Conservation (phyloP, 2,329 filamentous ascomycete genomes). For the Aspergillus pseudoviridinutans region DNA sequence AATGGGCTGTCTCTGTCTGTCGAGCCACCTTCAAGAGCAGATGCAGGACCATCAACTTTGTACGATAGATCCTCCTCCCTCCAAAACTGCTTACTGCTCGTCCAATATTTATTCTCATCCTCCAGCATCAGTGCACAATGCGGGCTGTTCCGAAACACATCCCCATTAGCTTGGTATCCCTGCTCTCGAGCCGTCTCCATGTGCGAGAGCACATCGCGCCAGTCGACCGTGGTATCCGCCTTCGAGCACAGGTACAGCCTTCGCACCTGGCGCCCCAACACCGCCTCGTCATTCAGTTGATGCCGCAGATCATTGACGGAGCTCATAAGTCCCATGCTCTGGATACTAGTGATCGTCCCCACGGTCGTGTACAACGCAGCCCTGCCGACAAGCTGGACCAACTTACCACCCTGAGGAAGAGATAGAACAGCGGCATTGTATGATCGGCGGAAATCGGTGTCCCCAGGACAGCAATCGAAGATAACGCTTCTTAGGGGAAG, state of each 20-base stretch:
- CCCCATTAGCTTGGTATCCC: constrained; percentile 2
- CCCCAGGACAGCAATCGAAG: constrained; percentile 21
- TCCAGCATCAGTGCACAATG: constrained; percentile 13
- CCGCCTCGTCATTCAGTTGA: constrained; percentile 6
- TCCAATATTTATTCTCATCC: constrained; percentile 12
- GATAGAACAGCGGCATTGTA: constrained; percentile 12
- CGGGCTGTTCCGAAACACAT: constrained; percentile 4
- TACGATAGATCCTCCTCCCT: background rate
- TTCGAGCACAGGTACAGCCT: constrained; percentile 11
- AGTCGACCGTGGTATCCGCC: constrained; percentile 8
- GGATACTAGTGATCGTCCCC: constrained; percentile 5
- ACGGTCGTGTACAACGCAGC: constrained; percentile 8
- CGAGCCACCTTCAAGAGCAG: background rate
- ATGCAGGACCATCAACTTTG: background rate
- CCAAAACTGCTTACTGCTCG: constrained; percentile 4
- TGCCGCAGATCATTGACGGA: constrained; percentile 5
- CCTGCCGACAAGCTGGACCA: background rate
- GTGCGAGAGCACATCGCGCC: constrained; percentile 8
- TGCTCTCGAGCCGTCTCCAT: constrained; percentile 4
- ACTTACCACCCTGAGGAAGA: constrained; percentile 1
- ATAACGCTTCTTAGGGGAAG: constrained; percentile 11
- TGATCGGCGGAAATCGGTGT: constrained; percentile 13
- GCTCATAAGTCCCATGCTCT: constrained; percentile 6
- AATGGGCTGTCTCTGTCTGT: background rate
- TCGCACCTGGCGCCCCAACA: constrained; percentile 1